These are phyloP conservation scores for Trypanosomatidae sp. DNA, from an alignment of 208 protist genomes.

Conservation along the genomic window DNA sequence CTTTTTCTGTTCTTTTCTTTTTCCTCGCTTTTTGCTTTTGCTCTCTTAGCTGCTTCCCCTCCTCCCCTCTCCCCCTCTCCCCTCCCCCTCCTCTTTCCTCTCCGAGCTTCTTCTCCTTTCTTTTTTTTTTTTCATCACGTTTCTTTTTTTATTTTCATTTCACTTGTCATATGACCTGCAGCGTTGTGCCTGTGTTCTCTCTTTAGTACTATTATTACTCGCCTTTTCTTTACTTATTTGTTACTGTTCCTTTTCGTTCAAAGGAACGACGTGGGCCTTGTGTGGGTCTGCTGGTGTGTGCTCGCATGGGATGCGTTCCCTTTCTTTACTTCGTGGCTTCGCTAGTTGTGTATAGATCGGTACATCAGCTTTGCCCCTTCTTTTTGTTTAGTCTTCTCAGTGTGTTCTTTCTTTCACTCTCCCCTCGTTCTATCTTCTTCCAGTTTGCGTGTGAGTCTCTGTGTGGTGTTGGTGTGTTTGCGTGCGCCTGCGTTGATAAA, in stretches of 20 bases:
- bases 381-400: background rate
- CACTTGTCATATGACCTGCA: background rate
- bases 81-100: background rate
- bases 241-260: background rate
- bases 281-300: background rate
- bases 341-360: background rate
- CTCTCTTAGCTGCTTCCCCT: background rate
- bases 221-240: background rate
- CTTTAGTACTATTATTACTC: too few relatives aligned
- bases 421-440: background rate
- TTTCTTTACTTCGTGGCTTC: slow-evolving; percentile 7
- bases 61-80: background rate
- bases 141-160: background rate
- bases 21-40: background rate
- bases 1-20: background rate
- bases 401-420: background rate
- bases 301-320: background rate
- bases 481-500: background rate
- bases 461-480: background rate
- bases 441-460: background rate
- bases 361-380: background rate
- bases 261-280: background rate
- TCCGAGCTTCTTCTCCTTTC: too few relatives aligned
- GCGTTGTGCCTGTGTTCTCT: background rate
- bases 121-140: too few relatives aligned